Base-by-base conservation (phyloP, 139 green algal species). In the Coelastrella sp. region DNA sequence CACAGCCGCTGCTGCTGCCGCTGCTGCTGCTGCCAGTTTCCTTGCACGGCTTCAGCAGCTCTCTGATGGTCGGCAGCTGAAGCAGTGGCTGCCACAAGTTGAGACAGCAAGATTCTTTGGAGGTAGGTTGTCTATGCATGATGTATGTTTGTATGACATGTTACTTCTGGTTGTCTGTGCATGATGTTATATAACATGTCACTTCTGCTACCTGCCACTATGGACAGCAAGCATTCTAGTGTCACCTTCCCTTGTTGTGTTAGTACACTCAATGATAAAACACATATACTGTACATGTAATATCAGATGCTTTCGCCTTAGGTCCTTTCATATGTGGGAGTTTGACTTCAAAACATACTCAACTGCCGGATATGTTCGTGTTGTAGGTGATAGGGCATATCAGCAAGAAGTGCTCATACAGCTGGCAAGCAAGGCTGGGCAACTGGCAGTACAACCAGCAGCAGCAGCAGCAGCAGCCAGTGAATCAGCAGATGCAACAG, bases 381-480 rank as follows among this genome's bases (percentile, higher is more conserved):
- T 64, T 64, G 2, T 63, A 85, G 79, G 79, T 50, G 79, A 85
- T 67, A 62, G 45, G 38, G 4, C 15, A 8, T 85, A 85, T 19
- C 79, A 85, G 62, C 40, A 76, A 15, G 0, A 76, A 5, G 63
- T 85, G 30, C 30, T 76, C 30, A 51, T 85, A 30, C 41, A 85
- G 30, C 79, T 85, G 0, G 80, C 67, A 35, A 80, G 80, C 80
- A 50, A 43, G 19, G 80, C 80, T 30, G 80, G 67, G 2, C 48
- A 86, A 25, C 35, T 69, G 35, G 80, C 80, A 48, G 66, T 74
- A 11, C 9, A 51, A 35, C 57, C 53, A 32, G 3, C 78, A 77
- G 43, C 79, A 78, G 45, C 79, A 78, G 45, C 79, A 67, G 79
- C 41, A 66, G 64, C 79, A 68, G 79, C 45, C 51, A 45, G 27